Conservation (phyloP, 75 land plant genomes). For the Pinus taeda region DNA sequence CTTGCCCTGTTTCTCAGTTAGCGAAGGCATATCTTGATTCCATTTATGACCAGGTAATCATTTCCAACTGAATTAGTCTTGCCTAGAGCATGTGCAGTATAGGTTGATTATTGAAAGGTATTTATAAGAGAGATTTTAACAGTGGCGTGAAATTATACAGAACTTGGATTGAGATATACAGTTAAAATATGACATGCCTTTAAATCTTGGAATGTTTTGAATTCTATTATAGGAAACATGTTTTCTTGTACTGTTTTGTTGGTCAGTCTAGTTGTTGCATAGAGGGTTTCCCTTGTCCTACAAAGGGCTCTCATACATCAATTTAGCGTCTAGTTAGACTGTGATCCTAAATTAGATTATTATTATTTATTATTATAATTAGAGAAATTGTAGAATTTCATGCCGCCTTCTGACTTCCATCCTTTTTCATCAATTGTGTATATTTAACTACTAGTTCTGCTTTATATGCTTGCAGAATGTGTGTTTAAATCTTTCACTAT, state of each 20-base stretch:
- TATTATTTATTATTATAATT: too few species aligned
- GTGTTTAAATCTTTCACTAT: not conserved
- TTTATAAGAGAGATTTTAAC: not conserved
- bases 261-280: not conserved
- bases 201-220: not conserved
- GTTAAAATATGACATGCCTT: not conserved
- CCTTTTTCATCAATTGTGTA: not conserved
- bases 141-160: not conserved
- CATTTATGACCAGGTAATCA: conserved; percentile 76
- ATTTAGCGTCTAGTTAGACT: too few species aligned
- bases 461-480: not conserved
- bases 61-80: not conserved
- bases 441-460: not conserved
- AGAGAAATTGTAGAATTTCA: too few species aligned
- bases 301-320: too few species aligned
- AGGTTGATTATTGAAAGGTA: not conserved
- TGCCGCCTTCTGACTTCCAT: not conserved
- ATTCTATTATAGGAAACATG: not conserved
- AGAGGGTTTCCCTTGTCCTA: too few species aligned
- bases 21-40: conserved; percentile 95
- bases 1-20: conserved; percentile 87
- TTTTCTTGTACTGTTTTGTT: not conserved
- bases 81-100: not conserved
- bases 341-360: too few species aligned
- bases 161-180: not conserved